Percentiles rank a stretch among this genome's conserved stretches.
phyloP scores from a whole-genome alignment of 495 filamentous ascomycete species.

The Trichoderma virens region DNA sequence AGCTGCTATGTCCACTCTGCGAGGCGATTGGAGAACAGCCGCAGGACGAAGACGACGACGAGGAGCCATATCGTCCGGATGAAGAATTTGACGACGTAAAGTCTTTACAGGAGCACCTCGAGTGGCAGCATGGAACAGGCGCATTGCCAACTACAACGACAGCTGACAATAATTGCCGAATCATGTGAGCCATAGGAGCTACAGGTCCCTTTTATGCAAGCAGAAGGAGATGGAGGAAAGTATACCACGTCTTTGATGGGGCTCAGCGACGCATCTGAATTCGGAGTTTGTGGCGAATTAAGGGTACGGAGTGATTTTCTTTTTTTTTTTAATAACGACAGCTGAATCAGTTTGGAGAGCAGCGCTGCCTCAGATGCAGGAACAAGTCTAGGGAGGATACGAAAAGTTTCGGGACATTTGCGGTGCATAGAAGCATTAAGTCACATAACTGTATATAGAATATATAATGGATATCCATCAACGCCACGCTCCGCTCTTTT shows the following conservation, averaged over 20 bases:
- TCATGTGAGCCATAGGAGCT: slow-evolving; percentile 28
- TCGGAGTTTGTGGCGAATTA: slow-evolving; percentile 2
- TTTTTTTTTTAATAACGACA: not conserved
- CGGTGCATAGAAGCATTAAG: not conserved
- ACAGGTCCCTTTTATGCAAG: too few species aligned
- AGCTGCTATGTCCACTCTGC: slow-evolving; percentile 38
- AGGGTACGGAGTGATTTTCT: not conserved
- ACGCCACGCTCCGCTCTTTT: slow-evolving; percentile 7
- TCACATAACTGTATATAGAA: slow-evolving; percentile 19
- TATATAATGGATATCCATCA: slow-evolving; percentile 7
- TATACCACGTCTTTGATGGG: slow-evolving; percentile 15
- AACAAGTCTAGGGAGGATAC: not conserved
- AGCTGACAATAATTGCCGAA: slow-evolving; percentile 19
- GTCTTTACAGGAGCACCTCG: slow-evolving; percentile 36
- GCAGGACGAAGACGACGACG: slow-evolving; percentile 34
- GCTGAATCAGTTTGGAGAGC: not conserved
- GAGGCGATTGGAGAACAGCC: slow-evolving; percentile 19
- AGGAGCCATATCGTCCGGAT: slow-evolving; percentile 31
- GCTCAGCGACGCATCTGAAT: slow-evolving; percentile 5
- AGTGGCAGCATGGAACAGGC: slow-evolving; percentile 37
- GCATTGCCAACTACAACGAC: slow-evolving; percentile 15
- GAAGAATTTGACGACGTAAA: slow-evolving; percentile 32
- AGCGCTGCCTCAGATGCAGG: not conserved
- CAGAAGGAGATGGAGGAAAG: not conserved
- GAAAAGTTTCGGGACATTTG: not conserved